Percentiles rank a stretch among this genome's conserved stretches.
Evolutionary conservation across 176 grass and related monocot genomes (phyloP).

Genomic region (Calamus simplicifolius): DNA sequence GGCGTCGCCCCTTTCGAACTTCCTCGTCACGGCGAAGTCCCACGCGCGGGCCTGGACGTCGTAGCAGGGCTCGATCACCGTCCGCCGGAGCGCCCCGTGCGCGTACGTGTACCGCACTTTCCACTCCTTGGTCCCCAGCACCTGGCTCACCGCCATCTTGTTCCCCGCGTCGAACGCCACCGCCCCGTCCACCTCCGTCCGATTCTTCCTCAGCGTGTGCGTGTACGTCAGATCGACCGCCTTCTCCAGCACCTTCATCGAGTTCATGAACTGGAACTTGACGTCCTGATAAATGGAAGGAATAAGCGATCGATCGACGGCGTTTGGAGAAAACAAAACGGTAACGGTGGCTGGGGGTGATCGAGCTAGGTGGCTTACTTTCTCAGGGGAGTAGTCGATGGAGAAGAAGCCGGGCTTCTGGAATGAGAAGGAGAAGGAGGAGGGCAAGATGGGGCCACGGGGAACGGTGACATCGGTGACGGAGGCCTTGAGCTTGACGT

Average conservation of each 20-base stretch:
- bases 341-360: background rate
- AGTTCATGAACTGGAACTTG: conserved; percentile 13
- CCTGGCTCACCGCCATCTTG: conserved; percentile 1
- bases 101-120: background rate
- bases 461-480: background rate
- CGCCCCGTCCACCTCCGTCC: background rate
- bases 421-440: background rate
- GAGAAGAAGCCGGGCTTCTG: conserved; percentile 13
- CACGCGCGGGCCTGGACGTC: background rate
- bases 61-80: conserved; percentile 2
- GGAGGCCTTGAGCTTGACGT: conserved; percentile 1
- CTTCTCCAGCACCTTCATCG: background rate
- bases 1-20: background rate
- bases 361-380: background rate
- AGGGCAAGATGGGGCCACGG: background rate
- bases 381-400: background rate
- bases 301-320: no score
- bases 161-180: background rate
- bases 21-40: background rate
- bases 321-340: no score
- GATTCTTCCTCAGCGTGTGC: background rate
- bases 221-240: background rate
- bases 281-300: background rate
- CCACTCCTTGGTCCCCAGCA: background rate
- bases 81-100: background rate